These are phyloP conservation scores for Grigorovia transvaalensis DNA, from an alignment of 805 yeast species.

Conservation along the genomic window DNA sequence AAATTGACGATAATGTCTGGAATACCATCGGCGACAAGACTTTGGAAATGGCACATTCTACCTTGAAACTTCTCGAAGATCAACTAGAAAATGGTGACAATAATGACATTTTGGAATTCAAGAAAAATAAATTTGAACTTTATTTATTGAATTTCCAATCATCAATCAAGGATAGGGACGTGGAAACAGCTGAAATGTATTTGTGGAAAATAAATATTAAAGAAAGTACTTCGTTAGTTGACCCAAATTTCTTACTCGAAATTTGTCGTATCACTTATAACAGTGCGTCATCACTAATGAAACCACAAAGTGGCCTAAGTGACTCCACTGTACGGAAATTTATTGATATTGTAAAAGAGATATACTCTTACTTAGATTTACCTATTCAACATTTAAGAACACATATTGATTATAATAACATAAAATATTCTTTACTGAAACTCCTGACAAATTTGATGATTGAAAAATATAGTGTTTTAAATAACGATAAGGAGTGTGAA, in stretches of 20 bases:
- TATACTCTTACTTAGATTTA: constrained; percentile 6
- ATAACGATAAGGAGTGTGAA: constrained; percentile 6
- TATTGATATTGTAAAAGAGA: constrained; percentile 14
- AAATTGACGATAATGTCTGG: constrained; percentile 2
- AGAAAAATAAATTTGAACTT: constrained; percentile 20
- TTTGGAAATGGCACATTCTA: constrained; percentile 17
- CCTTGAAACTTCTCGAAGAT: constrained; percentile 17
- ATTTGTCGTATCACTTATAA: constrained; percentile 29
- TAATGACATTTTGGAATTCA: constrained; percentile 7
- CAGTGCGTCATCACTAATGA: background rate
- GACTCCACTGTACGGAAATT: constrained; percentile 23
- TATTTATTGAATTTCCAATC: constrained; percentile 27
- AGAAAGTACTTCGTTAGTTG: constrained; percentile 7
- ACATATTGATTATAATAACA: constrained; percentile 10
- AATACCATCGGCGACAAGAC: constrained; percentile 11
- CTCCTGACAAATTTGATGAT: constrained; percentile 24
- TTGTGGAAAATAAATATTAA: constrained; percentile 22
- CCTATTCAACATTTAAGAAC: constrained; percentile 7
- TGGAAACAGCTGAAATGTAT: constrained; percentile 29
- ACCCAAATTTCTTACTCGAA: constrained; percentile 19
- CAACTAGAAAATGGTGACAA: constrained; percentile 1
- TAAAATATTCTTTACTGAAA: constrained; percentile 18
- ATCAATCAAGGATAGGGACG: constrained; percentile 24
- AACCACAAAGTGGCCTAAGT: background rate
- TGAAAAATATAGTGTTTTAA: constrained; percentile 5